Percentiles rank a stretch among this genome's conserved stretches.
Evolutionary conservation across 2,329 filamentous ascomycete species (phyloP).

Genomic region (Verticillium longisporum): DNA sequence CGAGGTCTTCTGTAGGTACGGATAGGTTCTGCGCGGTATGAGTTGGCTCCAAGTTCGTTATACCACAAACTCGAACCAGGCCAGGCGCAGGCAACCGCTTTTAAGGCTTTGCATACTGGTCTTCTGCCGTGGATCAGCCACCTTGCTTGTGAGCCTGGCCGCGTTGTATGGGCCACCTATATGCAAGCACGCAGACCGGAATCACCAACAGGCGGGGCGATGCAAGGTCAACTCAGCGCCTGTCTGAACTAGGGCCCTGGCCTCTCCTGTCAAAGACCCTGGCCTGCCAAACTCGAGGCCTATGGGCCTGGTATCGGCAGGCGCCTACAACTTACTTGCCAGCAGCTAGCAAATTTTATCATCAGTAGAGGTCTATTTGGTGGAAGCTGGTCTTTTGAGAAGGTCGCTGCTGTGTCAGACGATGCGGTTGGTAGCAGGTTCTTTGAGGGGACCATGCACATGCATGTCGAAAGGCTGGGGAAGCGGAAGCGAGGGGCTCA

Average conservation of each 20-base stretch:
- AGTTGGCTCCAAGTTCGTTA: too few relatives aligned
- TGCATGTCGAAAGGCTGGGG: background rate
- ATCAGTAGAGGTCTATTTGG: background rate
- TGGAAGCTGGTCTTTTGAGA: background rate
- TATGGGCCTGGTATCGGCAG: background rate
- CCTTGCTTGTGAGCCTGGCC: background rate
- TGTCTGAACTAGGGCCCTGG: too few relatives aligned
- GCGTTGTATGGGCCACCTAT: background rate
- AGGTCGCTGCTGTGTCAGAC: background rate
- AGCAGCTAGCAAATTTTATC: too few relatives aligned
- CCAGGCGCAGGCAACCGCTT: too few relatives aligned
- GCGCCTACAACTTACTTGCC: background rate
- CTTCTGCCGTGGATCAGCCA: background rate
- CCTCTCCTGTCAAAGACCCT: too few relatives aligned
- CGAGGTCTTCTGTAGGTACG: too few relatives aligned
- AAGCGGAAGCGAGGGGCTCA: background rate
- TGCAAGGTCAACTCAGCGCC: background rate
- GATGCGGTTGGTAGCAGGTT: background rate
- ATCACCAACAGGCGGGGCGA: background rate
- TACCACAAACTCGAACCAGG: too few relatives aligned
- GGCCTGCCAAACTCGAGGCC: background rate
- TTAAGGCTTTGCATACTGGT: background rate
- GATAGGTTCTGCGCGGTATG: too few relatives aligned
- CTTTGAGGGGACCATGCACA: background rate
- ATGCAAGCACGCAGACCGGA: background rate